These are phyloP conservation scores for Cenococcum geophilum DNA, from an alignment of 495 filamentous ascomycete genomes.

Conservation along the genomic window DNA sequence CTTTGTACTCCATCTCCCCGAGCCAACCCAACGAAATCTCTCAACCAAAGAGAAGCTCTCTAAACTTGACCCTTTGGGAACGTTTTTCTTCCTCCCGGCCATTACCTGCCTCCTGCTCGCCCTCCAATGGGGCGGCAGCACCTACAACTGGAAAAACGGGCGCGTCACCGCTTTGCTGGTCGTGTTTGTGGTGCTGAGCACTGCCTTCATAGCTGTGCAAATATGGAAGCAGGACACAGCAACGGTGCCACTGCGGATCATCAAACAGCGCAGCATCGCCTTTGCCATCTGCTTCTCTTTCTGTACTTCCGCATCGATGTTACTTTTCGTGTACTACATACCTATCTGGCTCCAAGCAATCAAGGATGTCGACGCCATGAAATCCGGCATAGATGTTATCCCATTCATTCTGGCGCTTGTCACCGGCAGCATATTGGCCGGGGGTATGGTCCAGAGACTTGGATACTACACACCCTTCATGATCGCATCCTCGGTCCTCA, in stretches of 20 bases:
- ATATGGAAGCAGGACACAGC: slow-evolving; percentile 63
- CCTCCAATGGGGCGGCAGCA: slow-evolving; percentile 77
- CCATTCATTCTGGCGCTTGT: slow-evolving; percentile 64
- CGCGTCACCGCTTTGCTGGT: slow-evolving; percentile 68
- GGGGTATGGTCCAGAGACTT: slow-evolving; percentile 53
- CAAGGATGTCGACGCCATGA: slow-evolving; percentile 58
- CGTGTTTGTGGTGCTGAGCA: slow-evolving; percentile 60
- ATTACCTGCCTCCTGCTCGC: slow-evolving; percentile 71
- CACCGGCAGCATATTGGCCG: slow-evolving; percentile 54
- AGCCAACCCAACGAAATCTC: not conserved
- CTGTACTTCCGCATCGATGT: slow-evolving; percentile 56
- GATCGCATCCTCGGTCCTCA: slow-evolving; percentile 52
- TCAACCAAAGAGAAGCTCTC: slow-evolving; percentile 42
- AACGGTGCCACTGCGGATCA: slow-evolving; percentile 66
- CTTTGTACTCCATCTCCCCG: slow-evolving; percentile 39
- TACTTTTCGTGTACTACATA: slow-evolving; percentile 52
- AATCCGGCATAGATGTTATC: slow-evolving; percentile 71
- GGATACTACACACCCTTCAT: slow-evolving; percentile 79
- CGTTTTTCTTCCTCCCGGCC: slow-evolving; percentile 60
- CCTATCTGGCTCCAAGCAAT: slow-evolving; percentile 90
- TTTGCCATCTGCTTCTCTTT: slow-evolving; percentile 49
- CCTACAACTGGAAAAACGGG: slow-evolving; percentile 58
- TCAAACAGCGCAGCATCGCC: slow-evolving; percentile 66
- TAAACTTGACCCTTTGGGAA: slow-evolving; percentile 64
- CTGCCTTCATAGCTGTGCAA: slow-evolving; percentile 59